Evolutionary conservation across 129 eudicot species (phyloP), one percentile per base, ranked within the genome.

Genomic region (Flaveria linearis): DNA sequence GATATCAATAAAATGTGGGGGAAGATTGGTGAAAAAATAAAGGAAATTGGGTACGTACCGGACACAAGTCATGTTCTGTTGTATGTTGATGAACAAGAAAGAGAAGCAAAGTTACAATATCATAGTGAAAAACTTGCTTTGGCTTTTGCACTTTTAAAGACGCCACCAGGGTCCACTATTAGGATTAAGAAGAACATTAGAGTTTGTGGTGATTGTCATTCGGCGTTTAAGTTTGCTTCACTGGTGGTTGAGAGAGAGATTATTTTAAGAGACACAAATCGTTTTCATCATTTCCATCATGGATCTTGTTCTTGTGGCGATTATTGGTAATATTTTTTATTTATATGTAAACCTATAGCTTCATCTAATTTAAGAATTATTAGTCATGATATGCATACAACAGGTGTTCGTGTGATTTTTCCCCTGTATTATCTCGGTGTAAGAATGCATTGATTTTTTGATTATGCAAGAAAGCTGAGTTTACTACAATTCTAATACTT

Each of bases 301-400:
- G 96, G 97, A 46, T 89, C 73, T 33, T 92, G 97, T 82, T 92
- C 97, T 33, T 92, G 97, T 78, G 90, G 85, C 16, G 97, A 92
- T 82, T 92, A 89, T 79, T 92, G 96, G 97, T 92, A 92, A 75
- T 42, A 43, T 66, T 66, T n/a, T 68, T 39, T 28, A 52, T 22
- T 62, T 51, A 39, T 64, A 2, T 55, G 23, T 52, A 51, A 58
- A 28, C 75, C 50, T 56, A 25, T 79, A 72, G 52, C 65, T 41
- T 43, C 1, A 66, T 49, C 9, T 30, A 26, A 55, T 60, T 10
- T 18, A 9, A 11, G 42, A 64, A 28, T 30, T 18, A 36, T 28
- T 22, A 71, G 33, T 42, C 68, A 47, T 72, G 25, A 30, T 17
- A 73, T 62, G 43, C 42, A 62, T 62, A 62, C 45, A 62, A 14